Evolutionary conservation across 169 alveolate species (phyloP).

Genomic region (Eimeria maxima): DNA sequence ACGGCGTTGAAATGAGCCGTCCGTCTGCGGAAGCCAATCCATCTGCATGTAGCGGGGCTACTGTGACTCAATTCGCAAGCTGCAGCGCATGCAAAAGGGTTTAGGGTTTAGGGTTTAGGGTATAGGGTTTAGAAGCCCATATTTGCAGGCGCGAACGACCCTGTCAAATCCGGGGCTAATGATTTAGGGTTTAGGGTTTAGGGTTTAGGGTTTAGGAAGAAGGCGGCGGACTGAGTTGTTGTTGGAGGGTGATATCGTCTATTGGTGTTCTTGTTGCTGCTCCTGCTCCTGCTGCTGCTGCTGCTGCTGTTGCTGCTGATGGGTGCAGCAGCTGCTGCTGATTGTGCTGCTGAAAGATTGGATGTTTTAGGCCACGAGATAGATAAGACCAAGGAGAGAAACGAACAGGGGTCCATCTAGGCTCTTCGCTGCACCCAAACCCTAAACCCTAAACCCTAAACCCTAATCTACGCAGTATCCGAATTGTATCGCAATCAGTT

Average conservation of each 20-base stretch:
- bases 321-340: slow-evolving; percentile 14
- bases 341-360: slow-evolving; percentile 25
- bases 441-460: slow-evolving; percentile 35
- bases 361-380: slow-evolving; percentile 21
- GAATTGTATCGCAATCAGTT: background rate
- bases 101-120: slow-evolving; percentile 19
- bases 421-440: slow-evolving; percentile 9
- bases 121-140: slow-evolving; percentile 18
- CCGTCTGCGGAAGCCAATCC: slow-evolving; percentile 19
- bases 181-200: slow-evolving; percentile 7
- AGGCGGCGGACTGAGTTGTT: slow-evolving; percentile 4
- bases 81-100: slow-evolving; percentile 17
- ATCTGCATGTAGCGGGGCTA: slow-evolving; percentile 29
- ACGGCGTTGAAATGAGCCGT: background rate
- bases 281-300: background rate
- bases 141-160: no score
- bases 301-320: background rate
- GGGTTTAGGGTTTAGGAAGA: background rate
- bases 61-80: background rate
- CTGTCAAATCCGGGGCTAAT: background rate
- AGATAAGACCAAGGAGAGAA: slow-evolving; percentile 42
- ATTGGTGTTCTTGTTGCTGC: background rate
- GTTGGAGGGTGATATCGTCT: background rate
- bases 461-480: background rate
- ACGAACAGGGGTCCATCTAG: slow-evolving; percentile 13